These are phyloP conservation scores for Cyclotella cryptica DNA, from an alignment of 108 stramenopile species.

Conservation along the genomic window DNA sequence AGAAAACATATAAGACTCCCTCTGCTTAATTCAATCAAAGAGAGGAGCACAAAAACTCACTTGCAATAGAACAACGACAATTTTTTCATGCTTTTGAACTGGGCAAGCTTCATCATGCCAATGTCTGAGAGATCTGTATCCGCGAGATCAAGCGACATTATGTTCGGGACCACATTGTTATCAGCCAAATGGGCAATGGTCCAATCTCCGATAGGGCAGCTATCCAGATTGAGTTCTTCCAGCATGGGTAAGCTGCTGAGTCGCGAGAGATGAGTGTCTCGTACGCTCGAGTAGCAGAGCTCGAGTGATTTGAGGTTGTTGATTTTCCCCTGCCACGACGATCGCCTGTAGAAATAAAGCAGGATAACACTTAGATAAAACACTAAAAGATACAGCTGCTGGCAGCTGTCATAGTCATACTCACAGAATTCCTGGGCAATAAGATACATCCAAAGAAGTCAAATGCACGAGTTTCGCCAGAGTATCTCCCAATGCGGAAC, in stretches of 20 bases:
- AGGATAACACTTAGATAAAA: constrained; percentile 13
- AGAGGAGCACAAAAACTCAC: not conserved
- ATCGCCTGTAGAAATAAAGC: constrained; percentile 45
- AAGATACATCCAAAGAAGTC: constrained; percentile 60
- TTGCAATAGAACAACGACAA: constrained; percentile 89
- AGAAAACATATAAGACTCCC: not conserved
- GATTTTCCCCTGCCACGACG: constrained; percentile 90
- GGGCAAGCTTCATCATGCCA: constrained; percentile 78
- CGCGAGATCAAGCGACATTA: constrained; percentile 72
- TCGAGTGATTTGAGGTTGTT: constrained; percentile 67
- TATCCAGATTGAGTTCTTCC: constrained; percentile 84
- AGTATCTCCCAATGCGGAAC: constrained; percentile 62
- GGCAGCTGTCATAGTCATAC: not conserved
- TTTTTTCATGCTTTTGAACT: constrained; percentile 69
- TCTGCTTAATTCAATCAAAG: not conserved
- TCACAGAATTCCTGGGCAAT: constrained; percentile 84
- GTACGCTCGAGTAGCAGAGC: constrained; percentile 78
- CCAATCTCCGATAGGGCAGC: constrained; percentile 77
- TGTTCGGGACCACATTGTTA: constrained; percentile 80
- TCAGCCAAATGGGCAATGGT: constrained; percentile 79
- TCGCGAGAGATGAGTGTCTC: constrained; percentile 69
- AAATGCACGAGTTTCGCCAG: constrained; percentile 58
- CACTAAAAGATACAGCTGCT: constrained; percentile 1
- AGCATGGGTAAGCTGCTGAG: constrained; percentile 65
- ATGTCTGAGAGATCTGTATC: constrained; percentile 85